These are phyloP conservation scores for Ascochyta pisi DNA, from an alignment of 2,329 filamentous ascomycete species.

Conservation along the genomic window DNA sequence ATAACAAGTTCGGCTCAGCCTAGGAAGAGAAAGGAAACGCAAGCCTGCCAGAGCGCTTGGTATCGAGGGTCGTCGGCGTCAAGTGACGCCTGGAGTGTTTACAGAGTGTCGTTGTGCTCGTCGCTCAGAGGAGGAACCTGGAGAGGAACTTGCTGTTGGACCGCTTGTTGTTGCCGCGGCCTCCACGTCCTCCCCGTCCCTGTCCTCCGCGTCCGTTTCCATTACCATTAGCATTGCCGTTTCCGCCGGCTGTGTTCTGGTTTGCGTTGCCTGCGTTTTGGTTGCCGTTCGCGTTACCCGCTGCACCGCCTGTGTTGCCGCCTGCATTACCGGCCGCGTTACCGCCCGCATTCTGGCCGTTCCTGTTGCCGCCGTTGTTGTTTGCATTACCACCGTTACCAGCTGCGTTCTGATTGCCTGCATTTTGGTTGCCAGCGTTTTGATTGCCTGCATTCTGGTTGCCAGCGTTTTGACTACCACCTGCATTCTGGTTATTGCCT, in stretches of 20 bases:
- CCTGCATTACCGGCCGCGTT: neutral
- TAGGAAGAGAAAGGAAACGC: slow-evolving; percentile 1
- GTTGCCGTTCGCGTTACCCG: slow-evolving; percentile 11
- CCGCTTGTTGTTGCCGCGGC: slow-evolving; percentile 16
- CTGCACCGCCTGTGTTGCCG: slow-evolving; percentile 10
- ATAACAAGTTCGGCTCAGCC: slow-evolving; percentile 3
- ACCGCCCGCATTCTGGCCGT: slow-evolving; percentile 12
- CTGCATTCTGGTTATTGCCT: slow-evolving; percentile 12
- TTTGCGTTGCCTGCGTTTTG: neutral
- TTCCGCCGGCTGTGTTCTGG: neutral
- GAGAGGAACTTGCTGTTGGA: slow-evolving; percentile 7
- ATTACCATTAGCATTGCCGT: slow-evolving; percentile 5
- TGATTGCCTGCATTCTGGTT: slow-evolving; percentile 14
- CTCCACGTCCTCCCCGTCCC: neutral
- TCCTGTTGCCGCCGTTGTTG: slow-evolving; percentile 18
- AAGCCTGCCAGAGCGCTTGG: slow-evolving; percentile 13
- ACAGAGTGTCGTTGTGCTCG: neutral
- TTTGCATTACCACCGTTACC: neutral
- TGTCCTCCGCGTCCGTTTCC: slow-evolving; percentile 11
- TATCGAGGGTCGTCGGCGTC: neutral
- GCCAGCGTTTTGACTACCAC: slow-evolving; percentile 12
- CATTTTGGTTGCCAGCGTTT: slow-evolving; percentile 17
- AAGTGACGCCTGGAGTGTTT: neutral
- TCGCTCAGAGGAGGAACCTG: slow-evolving; percentile 4
- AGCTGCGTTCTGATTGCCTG: slow-evolving; percentile 3